These are phyloP conservation scores for Lophiotrema nucula DNA, from an alignment of 495 filamentous ascomycete species.

Conservation along the genomic window DNA sequence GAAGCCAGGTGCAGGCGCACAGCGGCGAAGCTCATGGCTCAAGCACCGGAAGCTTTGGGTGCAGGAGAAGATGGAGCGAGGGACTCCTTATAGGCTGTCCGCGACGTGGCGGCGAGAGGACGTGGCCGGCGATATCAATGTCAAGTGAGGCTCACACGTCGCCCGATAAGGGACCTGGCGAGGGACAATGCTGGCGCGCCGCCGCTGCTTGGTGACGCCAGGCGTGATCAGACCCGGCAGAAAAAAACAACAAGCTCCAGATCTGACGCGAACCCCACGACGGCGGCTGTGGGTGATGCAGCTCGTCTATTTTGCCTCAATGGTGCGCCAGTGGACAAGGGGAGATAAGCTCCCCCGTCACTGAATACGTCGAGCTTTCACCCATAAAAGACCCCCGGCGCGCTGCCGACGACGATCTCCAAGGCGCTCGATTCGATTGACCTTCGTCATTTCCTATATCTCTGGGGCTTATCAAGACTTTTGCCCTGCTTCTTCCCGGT, in stretches of 20 bases:
- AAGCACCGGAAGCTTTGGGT: neutral
- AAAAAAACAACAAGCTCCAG: constrained; percentile 24
- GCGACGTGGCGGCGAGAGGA: neutral
- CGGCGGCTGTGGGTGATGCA: constrained; percentile 4
- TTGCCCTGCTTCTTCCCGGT: constrained; percentile 12
- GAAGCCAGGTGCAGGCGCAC: neutral
- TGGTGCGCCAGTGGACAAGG: constrained; percentile 19
- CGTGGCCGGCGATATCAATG: neutral
- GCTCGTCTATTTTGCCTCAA: constrained; percentile 32
- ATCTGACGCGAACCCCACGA: constrained; percentile 33
- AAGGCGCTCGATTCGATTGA: constrained; percentile 11
- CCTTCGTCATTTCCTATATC: constrained; percentile 21
- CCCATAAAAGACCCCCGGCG: constrained; percentile 27
- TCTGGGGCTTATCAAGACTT: constrained; percentile 1
- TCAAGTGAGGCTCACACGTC: neutral
- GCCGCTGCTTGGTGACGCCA: constrained; percentile 9
- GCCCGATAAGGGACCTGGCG: neutral
- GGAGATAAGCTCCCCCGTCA: constrained; percentile 21
- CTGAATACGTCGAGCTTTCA: constrained; percentile 8
- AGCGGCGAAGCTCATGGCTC: neutral
- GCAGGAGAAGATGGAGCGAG: no score
- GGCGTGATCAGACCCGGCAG: neutral
- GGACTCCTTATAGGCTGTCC: neutral
- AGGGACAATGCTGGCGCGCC: constrained; percentile 7
- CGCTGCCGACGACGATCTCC: constrained; percentile 18